These are phyloP conservation scores for Thraustochytrium striatum DNA, from an alignment of 352 stramenopile genomes.

Conservation along the genomic window DNA sequence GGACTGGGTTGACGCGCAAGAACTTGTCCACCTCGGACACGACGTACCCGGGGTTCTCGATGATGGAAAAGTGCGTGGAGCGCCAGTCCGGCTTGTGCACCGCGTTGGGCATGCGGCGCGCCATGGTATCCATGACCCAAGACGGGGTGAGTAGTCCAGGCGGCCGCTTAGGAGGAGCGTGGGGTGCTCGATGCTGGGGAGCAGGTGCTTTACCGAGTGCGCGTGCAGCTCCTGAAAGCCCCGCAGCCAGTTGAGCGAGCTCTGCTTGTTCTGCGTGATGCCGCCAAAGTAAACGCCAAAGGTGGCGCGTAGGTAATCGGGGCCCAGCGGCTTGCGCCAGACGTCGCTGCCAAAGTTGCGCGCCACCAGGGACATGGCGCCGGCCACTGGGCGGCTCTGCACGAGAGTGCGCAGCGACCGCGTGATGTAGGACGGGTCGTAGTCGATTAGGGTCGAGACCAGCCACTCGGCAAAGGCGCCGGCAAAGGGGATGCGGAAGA, in stretches of 20 bases:
- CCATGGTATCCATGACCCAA: slow-evolving; percentile 46
- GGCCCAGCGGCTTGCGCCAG: neutral
- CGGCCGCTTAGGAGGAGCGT: slow-evolving; percentile 48
- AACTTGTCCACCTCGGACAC: neutral
- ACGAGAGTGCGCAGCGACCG: neutral
- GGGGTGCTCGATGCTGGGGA: slow-evolving; percentile 38
- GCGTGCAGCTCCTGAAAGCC: slow-evolving; percentile 47
- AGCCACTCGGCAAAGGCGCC: slow-evolving; percentile 5
- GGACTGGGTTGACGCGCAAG: too few relatives aligned
- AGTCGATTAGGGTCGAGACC: slow-evolving; percentile 1
- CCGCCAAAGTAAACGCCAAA: slow-evolving; percentile 46
- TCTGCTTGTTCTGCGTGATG: slow-evolving; percentile 20
- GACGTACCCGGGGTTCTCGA: slow-evolving; percentile 41
- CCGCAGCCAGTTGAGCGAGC: slow-evolving; percentile 47
- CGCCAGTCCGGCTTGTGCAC: slow-evolving; percentile 11
- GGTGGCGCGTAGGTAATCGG: slow-evolving; percentile 22
- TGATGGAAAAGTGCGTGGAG: slow-evolving; percentile 50
- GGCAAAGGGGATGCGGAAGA: slow-evolving; percentile 45
- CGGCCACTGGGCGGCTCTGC: neutral
- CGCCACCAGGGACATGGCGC: neutral
- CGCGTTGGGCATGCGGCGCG: slow-evolving; percentile 45
- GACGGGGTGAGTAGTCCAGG: slow-evolving; percentile 48
- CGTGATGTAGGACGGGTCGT: neutral
- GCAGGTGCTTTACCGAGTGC: slow-evolving; percentile 49
- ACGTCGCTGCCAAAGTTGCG: neutral